These are phyloP conservation scores for Gyromitra esculenta DNA, from an alignment of 2,329 filamentous ascomycete genomes.

Conservation along the genomic window DNA sequence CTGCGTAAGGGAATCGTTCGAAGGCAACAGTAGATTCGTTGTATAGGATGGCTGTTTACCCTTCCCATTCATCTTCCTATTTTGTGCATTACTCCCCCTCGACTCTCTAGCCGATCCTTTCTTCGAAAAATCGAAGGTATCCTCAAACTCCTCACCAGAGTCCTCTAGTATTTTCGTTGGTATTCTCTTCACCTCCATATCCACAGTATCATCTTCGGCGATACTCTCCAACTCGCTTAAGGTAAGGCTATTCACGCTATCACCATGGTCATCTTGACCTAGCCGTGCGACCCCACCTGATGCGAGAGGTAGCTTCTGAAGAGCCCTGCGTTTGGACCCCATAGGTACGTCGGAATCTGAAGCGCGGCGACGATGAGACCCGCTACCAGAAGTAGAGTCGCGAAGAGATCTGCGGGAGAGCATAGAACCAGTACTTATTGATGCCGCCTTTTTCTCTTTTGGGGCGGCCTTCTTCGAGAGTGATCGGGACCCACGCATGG, in stretches of 20 bases:
- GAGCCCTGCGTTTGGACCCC: not conserved
- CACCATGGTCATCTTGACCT: not conserved
- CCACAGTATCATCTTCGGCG: conserved; percentile 23
- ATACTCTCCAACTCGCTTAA: conserved; percentile 46
- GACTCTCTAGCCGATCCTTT: not conserved
- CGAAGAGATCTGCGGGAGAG: conserved; percentile 17
- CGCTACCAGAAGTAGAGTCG: not conserved
- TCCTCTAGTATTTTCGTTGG: conserved; percentile 3
- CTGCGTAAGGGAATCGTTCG: conserved; percentile 10
- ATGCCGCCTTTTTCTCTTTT: not conserved
- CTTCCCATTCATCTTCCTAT: not conserved
- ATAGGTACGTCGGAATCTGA: not conserved
- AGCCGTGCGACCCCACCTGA: not conserved
- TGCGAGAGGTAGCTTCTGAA: not conserved
- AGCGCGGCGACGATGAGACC: not conserved
- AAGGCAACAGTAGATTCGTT: not conserved
- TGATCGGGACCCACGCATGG: conserved; percentile 19
- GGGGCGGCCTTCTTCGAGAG: not conserved
- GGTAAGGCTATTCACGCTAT: conserved; percentile 27
- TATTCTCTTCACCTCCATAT: not conserved
- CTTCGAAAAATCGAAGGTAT: conserved; percentile 13
- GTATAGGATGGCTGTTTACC: not conserved
- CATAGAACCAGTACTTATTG: not conserved
- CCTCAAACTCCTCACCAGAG: not conserved
- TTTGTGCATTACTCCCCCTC: not conserved